Percentiles rank a stretch among this genome's conserved stretches.
These are phyloP conservation scores for Xylaria sp. DNA, from an alignment of 2,329 filamentous ascomycete genomes.

Conservation along the genomic window DNA sequence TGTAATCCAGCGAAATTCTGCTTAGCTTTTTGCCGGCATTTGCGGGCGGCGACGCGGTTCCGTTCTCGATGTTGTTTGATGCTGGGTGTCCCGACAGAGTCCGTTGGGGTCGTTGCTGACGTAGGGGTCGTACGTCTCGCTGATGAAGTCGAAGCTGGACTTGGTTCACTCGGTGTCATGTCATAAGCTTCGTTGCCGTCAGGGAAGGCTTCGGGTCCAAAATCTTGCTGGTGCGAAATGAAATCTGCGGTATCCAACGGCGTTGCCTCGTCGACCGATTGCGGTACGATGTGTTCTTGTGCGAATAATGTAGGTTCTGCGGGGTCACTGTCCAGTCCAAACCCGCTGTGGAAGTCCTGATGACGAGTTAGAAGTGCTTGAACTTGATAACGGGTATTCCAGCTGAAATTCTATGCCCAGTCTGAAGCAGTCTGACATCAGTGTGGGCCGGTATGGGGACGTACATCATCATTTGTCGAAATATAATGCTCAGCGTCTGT, in stretches of 20 bases:
- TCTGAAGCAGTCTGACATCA: not conserved
- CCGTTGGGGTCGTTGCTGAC: not conserved
- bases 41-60: constrained; percentile 44
- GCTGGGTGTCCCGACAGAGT: not conserved
- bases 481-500: not conserved
- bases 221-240: not conserved
- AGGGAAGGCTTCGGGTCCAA: not conserved
- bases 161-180: constrained; percentile 2
- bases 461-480: constrained; percentile 20
- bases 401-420: not conserved
- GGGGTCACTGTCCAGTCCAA: not conserved
- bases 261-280: not conserved
- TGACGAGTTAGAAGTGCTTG: not conserved
- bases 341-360: constrained; percentile 11
- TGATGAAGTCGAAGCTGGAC: constrained; percentile 1
- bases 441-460: not conserved
- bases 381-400: not conserved
- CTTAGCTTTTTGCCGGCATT: constrained; percentile 46
- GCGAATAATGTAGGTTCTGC: not conserved
- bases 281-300: not conserved
- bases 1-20: constrained; percentile 38
- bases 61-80: constrained; percentile 41
- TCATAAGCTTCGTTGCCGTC: not conserved
- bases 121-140: constrained; percentile 6
- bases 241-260: not conserved